Evolutionary conservation across 140 eudicot genomes (phyloP), one percentile per base, ranked within the genome.

Genomic region (Flaveria floridana): DNA sequence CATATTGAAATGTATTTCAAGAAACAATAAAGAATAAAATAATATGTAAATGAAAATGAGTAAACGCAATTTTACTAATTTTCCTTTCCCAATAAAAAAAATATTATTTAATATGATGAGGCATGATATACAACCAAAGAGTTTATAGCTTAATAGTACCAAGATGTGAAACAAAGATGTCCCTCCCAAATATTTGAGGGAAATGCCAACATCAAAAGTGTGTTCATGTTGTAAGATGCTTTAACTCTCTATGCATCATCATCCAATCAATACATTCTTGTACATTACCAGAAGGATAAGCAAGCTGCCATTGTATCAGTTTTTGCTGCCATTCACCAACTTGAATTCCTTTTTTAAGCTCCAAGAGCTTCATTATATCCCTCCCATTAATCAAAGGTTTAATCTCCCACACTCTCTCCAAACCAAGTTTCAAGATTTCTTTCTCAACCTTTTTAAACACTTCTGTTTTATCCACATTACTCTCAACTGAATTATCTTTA

Each of bases 361-460:
- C 68, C 21, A 72, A 30, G 7, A 55, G 28, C 39, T 11, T 56
- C 66, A 55, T 30, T 10, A 72, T 55, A 37, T 55, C 53, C 41
- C 55, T 55, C 65, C 76, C 76, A 16, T 34, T 39, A 18, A 72
- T 37, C 51, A 72, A 55, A 18, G 76, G 39, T 55, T 16, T 28
- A 51, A 70, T 23, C 75, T 70, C 75, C 75, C 63, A 70, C 48
- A 51, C 63, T 70, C 26, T 70, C 75, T 70, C 75, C 26, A 70
- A 70, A 50, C 64, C 75, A 13, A 51, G 63, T 70, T 48, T 50
- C 75, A 70, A 70, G 4, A 70, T 50, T 51, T 52, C 64, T 70
- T 51, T 48, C 73, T 68, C 73, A 12, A 44, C 73, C 57, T 20
- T 68, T 12, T 21, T 68, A 68, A 41, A 68, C 19, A 68, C 28